A percentile compares a stretch with the other conserved stretches of the same genome.
phyloP scores from a whole-genome alignment of 305 asterid species.

The Fraxinus nigra region DNA sequence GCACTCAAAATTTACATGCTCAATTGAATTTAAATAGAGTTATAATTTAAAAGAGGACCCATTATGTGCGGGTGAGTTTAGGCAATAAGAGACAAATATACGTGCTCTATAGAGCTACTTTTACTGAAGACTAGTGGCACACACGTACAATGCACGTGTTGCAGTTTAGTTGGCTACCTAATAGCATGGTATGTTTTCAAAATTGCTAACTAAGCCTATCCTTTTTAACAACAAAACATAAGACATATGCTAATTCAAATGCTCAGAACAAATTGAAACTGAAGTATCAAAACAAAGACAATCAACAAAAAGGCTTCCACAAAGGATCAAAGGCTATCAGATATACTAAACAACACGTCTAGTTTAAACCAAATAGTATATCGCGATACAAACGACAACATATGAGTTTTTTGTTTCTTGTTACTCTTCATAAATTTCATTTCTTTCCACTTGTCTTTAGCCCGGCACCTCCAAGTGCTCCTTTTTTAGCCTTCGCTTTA shows the following conservation, averaged over 20 bases:
- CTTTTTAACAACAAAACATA: neutral
- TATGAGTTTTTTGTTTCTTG: neutral
- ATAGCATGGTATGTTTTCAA: neutral
- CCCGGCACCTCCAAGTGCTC: slow-evolving; percentile 83
- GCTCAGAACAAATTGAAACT: neutral
- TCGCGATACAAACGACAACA: neutral
- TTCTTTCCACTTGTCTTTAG: slow-evolving; percentile 96
- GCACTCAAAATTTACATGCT: too few relatives aligned
- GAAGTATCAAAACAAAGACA: neutral
- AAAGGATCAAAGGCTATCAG: neutral
- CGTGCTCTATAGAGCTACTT: too few relatives aligned
- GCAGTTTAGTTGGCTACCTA: too few relatives aligned
- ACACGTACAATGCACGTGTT: too few relatives aligned
- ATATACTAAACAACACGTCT: neutral
- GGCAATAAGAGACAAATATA: too few relatives aligned
- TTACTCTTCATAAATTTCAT: slow-evolving; percentile 27
- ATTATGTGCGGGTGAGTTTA: too few relatives aligned
- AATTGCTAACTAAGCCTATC: neutral
- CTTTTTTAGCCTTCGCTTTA: slow-evolving; percentile 82
- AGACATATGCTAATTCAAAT: neutral
- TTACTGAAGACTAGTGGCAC: too few relatives aligned
- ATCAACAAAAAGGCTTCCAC: neutral
- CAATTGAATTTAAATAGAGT: too few relatives aligned
- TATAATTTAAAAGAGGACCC: too few relatives aligned
- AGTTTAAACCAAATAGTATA: slow-evolving; percentile 5